phyloP scores from a whole-genome alignment of 2,329 filamentous ascomycete genomes.

The Incumbomyces delicatus region DNA sequence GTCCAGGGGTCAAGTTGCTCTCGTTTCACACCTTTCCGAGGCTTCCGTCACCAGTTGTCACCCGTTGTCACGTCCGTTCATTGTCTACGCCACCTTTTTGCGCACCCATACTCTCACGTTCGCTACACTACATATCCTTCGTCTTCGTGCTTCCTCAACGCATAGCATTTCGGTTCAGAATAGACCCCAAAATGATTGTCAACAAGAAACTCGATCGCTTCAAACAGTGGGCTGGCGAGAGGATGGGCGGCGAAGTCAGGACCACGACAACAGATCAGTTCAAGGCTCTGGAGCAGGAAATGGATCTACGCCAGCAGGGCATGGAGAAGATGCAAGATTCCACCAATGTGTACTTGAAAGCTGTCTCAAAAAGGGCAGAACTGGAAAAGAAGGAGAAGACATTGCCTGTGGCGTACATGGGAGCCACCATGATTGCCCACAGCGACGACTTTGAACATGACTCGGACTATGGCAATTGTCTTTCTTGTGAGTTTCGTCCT shows the following conservation, averaged over 20 bases:
- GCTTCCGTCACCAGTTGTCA: not conserved
- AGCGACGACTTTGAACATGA: conserved; percentile 87
- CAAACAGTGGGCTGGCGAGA: conserved; percentile 96
- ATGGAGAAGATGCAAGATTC: conserved; percentile 84
- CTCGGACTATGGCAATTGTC: conserved; percentile 81
- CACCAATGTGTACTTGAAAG: conserved; percentile 79
- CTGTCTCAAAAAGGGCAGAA: conserved; percentile 73
- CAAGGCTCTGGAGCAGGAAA: conserved; percentile 79
- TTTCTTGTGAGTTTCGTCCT: conserved; percentile 49
- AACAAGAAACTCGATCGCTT: conserved; percentile 89
- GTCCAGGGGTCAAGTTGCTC: not conserved
- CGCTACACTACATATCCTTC: not conserved
- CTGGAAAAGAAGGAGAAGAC: conserved; percentile 82
- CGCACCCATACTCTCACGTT: not conserved
- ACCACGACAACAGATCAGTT: conserved; percentile 84
- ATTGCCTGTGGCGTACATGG: conserved; percentile 67
- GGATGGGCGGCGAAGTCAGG: conserved; percentile 86
- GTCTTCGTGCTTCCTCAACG: not conserved
- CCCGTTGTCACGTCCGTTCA: not conserved
- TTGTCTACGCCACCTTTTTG: not conserved
- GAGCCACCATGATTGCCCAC: conserved; percentile 75
- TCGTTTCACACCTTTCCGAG: not conserved
- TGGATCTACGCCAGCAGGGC: conserved; percentile 78
- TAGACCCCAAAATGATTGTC: conserved; percentile 44
- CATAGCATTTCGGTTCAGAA: not conserved